A percentile compares a stretch with the other conserved stretches of the same genome.
Conservation (phyloP, 352 stramenopile species). For the Globisporangium abappressorium region DNA sequence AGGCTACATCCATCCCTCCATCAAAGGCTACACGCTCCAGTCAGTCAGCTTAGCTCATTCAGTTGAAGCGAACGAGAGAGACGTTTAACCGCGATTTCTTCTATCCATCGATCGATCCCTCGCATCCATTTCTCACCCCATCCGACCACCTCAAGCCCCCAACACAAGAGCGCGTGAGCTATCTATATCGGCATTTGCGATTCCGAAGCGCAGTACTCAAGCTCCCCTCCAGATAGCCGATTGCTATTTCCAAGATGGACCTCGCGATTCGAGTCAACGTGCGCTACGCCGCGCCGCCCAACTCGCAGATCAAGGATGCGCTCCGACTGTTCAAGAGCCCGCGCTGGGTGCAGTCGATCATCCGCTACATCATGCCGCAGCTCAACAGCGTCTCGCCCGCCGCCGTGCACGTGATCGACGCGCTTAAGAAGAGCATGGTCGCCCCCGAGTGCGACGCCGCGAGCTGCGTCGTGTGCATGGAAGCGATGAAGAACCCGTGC, state of each 20-base stretch:
- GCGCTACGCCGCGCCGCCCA: conserved; percentile 75
- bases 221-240: neutral
- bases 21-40: neutral
- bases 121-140: neutral
- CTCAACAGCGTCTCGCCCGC: conserved; percentile 81
- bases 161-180: neutral
- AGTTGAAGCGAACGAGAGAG: neutral
- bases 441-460: conserved; percentile 19
- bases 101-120: conserved; percentile 1
- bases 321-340: conserved; percentile 85
- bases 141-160: neutral
- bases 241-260: conserved; percentile 45
- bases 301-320: conserved; percentile 88
- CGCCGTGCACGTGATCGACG: conserved; percentile 53
- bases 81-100: neutral
- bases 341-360: conserved; percentile 89
- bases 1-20: neutral
- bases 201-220: conserved; percentile 1
- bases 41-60: neutral
- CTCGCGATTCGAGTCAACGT: conserved; percentile 88
- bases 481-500: conserved; percentile 49
- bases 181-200: conserved; percentile 8
- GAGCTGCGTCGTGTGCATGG: conserved; percentile 85
- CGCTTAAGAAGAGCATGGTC: conserved; percentile 45
- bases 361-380: conserved; percentile 88